A percentile compares a stretch with the other conserved stretches of the same genome.
Conservation (phyloP, 2,329 filamentous ascomycete genomes). For the Zymoseptoria pseudotritici region DNA sequence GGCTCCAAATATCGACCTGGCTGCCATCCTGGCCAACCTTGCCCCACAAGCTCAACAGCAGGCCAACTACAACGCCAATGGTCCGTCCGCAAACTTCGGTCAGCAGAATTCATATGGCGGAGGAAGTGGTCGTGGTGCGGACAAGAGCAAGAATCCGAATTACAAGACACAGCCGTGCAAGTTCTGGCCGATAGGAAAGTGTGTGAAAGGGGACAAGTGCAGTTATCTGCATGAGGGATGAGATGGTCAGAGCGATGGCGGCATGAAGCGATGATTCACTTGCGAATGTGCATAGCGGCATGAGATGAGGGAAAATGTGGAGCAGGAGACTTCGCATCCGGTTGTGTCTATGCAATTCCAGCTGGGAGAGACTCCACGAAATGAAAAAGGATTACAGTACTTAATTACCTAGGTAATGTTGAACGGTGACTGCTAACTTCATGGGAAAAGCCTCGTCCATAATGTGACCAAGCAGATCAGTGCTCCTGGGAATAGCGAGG, state of each 20-base stretch:
- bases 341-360: neutral
- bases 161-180: constrained; percentile 39
- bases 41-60: constrained; percentile 3
- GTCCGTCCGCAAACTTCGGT: constrained; percentile 6
- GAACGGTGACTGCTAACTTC: neutral
- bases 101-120: constrained; percentile 25
- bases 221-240: constrained; percentile 26
- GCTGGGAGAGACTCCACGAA: neutral
- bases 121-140: constrained; percentile 22
- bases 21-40: constrained; percentile 24
- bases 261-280: neutral
- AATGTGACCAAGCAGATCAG: neutral
- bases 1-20: constrained; percentile 19
- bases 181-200: constrained; percentile 48
- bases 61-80: neutral
- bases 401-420: neutral
- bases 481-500: neutral
- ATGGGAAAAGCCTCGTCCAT: neutral
- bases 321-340: neutral
- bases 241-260: neutral
- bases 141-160: constrained; percentile 16
- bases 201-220: constrained; percentile 38
- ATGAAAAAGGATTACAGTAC: neutral
- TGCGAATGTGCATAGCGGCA: neutral
- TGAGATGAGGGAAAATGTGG: neutral